Evolutionary conservation across 176 grass and related monocot genomes (phyloP).

Genomic region (Eragrostis curvula): DNA sequence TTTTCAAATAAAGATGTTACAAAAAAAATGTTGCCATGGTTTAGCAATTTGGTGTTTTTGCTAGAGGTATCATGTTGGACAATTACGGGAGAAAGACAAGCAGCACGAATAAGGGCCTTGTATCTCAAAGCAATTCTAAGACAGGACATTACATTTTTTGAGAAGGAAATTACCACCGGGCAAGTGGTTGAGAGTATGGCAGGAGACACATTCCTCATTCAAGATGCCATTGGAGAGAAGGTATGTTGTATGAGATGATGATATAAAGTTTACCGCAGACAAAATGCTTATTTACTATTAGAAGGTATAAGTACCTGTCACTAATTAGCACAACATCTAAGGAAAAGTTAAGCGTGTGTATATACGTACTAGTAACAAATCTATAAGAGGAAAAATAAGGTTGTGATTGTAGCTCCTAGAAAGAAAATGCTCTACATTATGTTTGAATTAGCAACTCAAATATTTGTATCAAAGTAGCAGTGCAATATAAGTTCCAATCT

Average conservation of each 20-base stretch:
- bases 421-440: no score
- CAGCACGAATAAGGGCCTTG: conserved; percentile 41
- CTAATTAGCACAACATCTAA: background rate
- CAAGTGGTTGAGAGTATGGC: conserved; percentile 54
- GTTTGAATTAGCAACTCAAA: no score
- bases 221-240: conserved; percentile 64
- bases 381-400: no score
- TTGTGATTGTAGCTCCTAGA: no score
- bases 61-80: conserved; percentile 58
- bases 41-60: conserved; percentile 33
- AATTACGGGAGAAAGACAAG: conserved; percentile 59
- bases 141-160: conserved; percentile 53
- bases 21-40: no score
- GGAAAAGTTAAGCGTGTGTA: no score
- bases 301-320: background rate
- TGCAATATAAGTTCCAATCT: background rate
- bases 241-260: conserved; percentile 3
- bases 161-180: conserved; percentile 51
- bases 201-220: conserved; percentile 53
- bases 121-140: conserved; percentile 48
- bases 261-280: background rate
- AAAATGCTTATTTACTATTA: background rate
- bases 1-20: no score
- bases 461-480: no score
- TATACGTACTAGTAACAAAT: no score